These are phyloP conservation scores for Penicillium cataractarum DNA, from an alignment of 495 filamentous ascomycete species.

Conservation along the genomic window DNA sequence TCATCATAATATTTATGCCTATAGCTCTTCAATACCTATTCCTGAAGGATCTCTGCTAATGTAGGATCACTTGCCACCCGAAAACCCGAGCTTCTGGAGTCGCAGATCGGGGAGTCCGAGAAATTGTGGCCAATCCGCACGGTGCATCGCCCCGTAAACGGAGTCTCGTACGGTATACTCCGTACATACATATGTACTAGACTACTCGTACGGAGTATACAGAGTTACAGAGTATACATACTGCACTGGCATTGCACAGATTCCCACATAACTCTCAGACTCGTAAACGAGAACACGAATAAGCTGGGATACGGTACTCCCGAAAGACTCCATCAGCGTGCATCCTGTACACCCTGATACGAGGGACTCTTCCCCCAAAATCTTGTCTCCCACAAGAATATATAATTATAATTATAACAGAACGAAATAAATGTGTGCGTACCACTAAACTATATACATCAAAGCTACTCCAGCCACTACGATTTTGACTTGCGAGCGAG, in stretches of 20 bases:
- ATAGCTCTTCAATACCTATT: not conserved
- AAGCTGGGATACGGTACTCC: conserved; percentile 3
- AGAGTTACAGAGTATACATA: not conserved
- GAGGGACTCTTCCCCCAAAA: conserved; percentile 3
- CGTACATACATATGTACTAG: not conserved
- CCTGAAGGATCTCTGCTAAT: not conserved
- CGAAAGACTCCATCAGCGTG: conserved; percentile 27
- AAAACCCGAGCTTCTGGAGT: conserved; percentile 10
- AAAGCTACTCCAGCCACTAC: not conserved
- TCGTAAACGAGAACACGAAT: not conserved
- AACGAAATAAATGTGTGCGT: not conserved
- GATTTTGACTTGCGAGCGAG: not conserved
- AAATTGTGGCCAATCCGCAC: conserved; percentile 8
- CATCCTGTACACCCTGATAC: conserved; percentile 24
- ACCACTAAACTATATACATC: not conserved
- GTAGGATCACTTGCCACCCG: conserved; percentile 15
- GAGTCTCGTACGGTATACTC: not conserved
- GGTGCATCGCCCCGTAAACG: conserved; percentile 2
- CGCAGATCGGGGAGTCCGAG: conserved; percentile 32
- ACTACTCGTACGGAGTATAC: not conserved
- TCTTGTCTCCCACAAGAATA: not conserved
- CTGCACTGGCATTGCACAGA: too few relatives aligned
- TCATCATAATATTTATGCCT: not conserved
- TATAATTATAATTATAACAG: not conserved
- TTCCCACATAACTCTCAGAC: not conserved